Evolutionary conservation across 495 filamentous ascomycete genomes (phyloP).

Genomic region (Ascobolus immersus): DNA sequence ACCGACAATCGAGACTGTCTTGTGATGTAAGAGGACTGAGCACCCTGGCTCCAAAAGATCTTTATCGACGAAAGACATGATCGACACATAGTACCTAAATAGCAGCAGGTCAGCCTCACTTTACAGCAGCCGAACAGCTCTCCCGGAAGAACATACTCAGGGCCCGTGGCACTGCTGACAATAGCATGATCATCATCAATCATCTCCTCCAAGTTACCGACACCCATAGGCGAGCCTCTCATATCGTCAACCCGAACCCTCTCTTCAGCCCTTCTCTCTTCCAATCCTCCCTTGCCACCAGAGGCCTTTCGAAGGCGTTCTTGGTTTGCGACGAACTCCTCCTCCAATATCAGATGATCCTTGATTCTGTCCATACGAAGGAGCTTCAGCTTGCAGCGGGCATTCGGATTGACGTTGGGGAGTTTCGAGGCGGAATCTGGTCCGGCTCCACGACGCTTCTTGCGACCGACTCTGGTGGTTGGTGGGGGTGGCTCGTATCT

Average conservation of each 20-base stretch:
- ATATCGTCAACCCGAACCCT: constrained; percentile 92
- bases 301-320: constrained; percentile 82
- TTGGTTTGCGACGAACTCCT: constrained; percentile 97
- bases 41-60: constrained; percentile 91
- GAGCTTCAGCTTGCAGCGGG: constrained; percentile 87
- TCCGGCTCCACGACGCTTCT: constrained; percentile 62
- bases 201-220: constrained; percentile 93
- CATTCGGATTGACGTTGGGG: constrained; percentile 75
- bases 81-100: constrained; percentile 71
- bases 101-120: not conserved
- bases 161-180: constrained; percentile 86
- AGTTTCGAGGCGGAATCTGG: constrained; percentile 87
- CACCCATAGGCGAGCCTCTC: constrained; percentile 95
- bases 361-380: constrained; percentile 96
- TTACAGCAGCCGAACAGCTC: not conserved
- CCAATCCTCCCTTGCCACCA: constrained; percentile 40
- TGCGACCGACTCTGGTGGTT: constrained; percentile 90
- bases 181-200: constrained; percentile 99
- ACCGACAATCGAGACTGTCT: constrained; percentile 90
- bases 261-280: constrained; percentile 80
- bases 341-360: constrained; percentile 87
- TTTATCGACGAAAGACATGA: constrained; percentile 99
- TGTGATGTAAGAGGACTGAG: constrained; percentile 88
- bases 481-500: constrained; percentile 98
- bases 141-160: constrained; percentile 27